Base-by-base conservation (phyloP, 2,329 filamentous ascomycete genomes). In the Calonectria fujianensis region DNA sequence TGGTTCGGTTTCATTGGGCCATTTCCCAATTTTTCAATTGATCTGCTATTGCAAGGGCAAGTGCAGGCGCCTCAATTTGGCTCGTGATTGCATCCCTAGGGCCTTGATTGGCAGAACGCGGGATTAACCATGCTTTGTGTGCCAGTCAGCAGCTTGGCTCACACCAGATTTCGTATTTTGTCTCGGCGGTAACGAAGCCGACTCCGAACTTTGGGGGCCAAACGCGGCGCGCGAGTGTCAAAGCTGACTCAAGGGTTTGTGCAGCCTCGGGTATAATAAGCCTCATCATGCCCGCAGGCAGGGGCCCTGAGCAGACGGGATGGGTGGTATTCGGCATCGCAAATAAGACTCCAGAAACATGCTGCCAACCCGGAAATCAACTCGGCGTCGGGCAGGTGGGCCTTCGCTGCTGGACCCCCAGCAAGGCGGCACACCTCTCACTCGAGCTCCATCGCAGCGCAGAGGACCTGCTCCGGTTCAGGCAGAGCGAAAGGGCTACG, bases 401-500 rank as follows among this genome's bases (percentile, higher is more conserved):
- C 39, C 24, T 7, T 27, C n/a, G n/a, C 24, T 16, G 48, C 11
- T 29, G 24, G 48, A 51, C 3, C 9, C 27, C 2, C 48, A 51
- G 48, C 48, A 24, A 11, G 48, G 48, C 11, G 11, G 48, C 24
- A 14, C 52, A 20, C 76, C 77, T 3, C 63, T 78, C 20, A 73
- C 50, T 65, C 66, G 74, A 51, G 52, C 77, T 18, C 24, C 70
- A 29, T 77, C 77, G 7, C 64, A 75, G 59, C 84, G 69, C 72
- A 82, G 48, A 51, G 48, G 31, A 80, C 64, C 57, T 20, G 27
- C n/a, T n/a, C 48, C 73, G 27, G 69, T 68, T 10, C 73, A 67
- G 7, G 67, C 74, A 29, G 82, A 74, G 68, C 75, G 63, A n/a
- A 84, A 84, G 35, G 82, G 82, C 3, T 84, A 85, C 48, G 84